Base-by-base conservation (phyloP, 108 stramenopile genomes). In the Heterococcus sp. region DNA sequence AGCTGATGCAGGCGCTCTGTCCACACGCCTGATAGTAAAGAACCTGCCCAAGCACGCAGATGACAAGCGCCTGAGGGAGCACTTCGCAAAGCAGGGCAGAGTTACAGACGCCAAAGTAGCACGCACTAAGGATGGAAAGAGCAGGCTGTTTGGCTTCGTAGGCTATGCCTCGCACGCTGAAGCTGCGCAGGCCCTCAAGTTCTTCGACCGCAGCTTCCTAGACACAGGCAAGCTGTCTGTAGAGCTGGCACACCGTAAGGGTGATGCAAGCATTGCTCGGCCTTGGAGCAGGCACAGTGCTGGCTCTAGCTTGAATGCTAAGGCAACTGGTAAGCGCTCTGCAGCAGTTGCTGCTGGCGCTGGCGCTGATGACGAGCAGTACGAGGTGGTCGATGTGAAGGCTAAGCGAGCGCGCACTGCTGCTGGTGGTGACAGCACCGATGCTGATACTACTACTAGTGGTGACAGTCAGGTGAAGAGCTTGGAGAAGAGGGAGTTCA, bases 71-170 rank as follows among this genome's bases (percentile, higher is more conserved):
- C 78, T 90, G 2, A 71, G 69, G 58, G 82, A 88, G 72, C 77
- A 86, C 39, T 90, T 90, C 66, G 29, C 67, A 8, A 8, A 4
- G 3, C 67, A 32, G 0, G 75, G 36, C 8, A 78, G 83, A 87
- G 84, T 90, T 31, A 89, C 90, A 2, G 90, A 90, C 68, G 82
- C 83, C 11, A 88, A 88, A 38, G 58, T 90, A 38, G 37, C 88
- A 2, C 78, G 81, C 35, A 88, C 85, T n/a, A 86, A 83, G 64
- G 87, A 82, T 14, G 90, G 90, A 2, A 76, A 75, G 39, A 82
- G 88, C 30, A 69, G 90, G 26, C 83, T 83, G 31, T 82, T 90
- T 11, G 90, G 86, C 3, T 90, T 90, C 58, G 86, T 90, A 46
- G 90, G 90, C 27, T 90, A 87, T 66, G 40, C 68, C 32, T 78